A percentile compares a stretch with the other conserved stretches of the same genome.
These are phyloP conservation scores for Colletotrichum karsti DNA, from an alignment of 2,329 filamentous ascomycete species.

Conservation along the genomic window DNA sequence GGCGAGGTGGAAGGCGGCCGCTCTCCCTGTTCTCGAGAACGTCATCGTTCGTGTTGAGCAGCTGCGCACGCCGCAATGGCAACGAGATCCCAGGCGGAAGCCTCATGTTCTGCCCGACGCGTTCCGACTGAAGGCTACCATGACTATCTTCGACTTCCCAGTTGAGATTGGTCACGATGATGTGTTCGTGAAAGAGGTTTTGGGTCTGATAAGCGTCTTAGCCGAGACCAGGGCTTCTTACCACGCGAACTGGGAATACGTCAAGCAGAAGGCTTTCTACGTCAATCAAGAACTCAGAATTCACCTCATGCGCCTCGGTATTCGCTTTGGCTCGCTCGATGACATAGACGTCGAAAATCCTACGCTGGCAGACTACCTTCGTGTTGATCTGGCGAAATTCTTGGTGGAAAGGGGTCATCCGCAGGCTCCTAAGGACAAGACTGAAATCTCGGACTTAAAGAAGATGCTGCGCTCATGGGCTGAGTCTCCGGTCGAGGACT, in stretches of 20 bases:
- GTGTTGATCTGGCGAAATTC: not conserved
- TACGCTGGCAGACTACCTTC: not conserved
- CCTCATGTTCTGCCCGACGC: not conserved
- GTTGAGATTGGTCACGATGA: not conserved
- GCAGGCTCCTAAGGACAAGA: not conserved
- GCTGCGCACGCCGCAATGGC: constrained; percentile 4
- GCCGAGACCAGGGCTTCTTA: not conserved
- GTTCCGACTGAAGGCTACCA: not conserved
- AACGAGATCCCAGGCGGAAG: not conserved
- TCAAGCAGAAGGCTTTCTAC: not conserved
- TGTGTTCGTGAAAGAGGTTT: not conserved
- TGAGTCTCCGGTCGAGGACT: not conserved
- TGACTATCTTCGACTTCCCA: not conserved
- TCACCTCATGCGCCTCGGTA: not conserved
- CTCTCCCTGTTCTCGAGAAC: not conserved
- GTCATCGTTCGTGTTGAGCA: not conserved
- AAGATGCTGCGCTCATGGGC: constrained; percentile 1
- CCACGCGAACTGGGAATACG: not conserved
- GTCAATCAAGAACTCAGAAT: not conserved
- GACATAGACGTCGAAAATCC: not conserved
- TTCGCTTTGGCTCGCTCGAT: not conserved
- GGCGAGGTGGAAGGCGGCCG: constrained; percentile 1
- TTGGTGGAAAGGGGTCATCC: not conserved
- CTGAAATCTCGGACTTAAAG: not conserved
- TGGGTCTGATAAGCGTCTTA: not conserved